These are phyloP conservation scores for Salix suchowensis DNA, from an alignment of 345 rosid genomes.

Conservation along the genomic window DNA sequence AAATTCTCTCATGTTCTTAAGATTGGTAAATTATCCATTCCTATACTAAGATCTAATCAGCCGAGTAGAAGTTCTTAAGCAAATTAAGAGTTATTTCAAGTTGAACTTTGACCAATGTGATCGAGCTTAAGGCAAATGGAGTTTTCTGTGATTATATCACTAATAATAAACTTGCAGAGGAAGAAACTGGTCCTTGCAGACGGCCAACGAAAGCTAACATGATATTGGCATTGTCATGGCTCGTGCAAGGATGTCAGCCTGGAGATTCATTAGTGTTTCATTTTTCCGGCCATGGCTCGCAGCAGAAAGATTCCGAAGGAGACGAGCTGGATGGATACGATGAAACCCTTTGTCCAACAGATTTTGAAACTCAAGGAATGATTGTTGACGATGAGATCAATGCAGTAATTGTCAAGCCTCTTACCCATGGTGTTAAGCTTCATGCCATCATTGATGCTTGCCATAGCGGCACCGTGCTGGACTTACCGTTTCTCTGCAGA, in stretches of 20 bases:
- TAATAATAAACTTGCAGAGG: constrained; percentile 50
- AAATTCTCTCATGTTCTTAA: too few relatives aligned
- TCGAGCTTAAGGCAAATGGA: too few relatives aligned
- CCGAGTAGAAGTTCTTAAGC: too few relatives aligned
- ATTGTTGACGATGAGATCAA: constrained; percentile 88
- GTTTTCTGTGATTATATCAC: too few relatives aligned
- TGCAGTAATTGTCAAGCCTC: constrained; percentile 64
- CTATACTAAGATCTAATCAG: too few relatives aligned
- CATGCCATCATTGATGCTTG: constrained; percentile 93
- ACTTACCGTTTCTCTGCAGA: constrained; percentile 74
- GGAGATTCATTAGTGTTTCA: constrained; percentile 90
- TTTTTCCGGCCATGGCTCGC: constrained; percentile 85
- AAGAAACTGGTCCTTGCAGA: constrained; percentile 54
- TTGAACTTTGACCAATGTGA: too few relatives aligned
- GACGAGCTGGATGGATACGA: constrained; percentile 87
- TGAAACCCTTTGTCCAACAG: constrained; percentile 81
- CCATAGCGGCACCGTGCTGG: constrained; percentile 86
- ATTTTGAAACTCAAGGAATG: constrained; percentile 66
- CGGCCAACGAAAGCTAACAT: constrained; percentile 66
- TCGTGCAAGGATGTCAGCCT: constrained; percentile 56
- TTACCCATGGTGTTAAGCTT: constrained; percentile 74
- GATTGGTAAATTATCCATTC: too few relatives aligned
- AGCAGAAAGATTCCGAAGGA: constrained; percentile 49
- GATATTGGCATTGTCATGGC: constrained; percentile 73
- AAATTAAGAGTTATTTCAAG: too few relatives aligned